Evolutionary conservation across 257 asterid species (phyloP).

Genomic region (Solanum chiquidenum): DNA sequence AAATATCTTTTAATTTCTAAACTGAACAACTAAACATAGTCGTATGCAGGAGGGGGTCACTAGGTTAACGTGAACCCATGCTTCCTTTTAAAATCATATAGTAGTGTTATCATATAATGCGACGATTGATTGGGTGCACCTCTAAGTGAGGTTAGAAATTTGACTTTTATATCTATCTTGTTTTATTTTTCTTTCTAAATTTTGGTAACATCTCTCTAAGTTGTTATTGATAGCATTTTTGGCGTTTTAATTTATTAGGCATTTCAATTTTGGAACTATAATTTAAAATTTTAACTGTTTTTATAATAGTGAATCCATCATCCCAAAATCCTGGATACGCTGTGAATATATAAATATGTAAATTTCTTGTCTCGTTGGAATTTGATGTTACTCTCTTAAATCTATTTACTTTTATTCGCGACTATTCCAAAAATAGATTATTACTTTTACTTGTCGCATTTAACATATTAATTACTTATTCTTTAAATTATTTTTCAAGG

Average conservation of each 20-base stretch:
- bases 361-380: neutral
- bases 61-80: neutral
- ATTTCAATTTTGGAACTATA: neutral
- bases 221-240: neutral
- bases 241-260: neutral
- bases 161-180: neutral
- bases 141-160: neutral
- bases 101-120: neutral
- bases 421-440: no score
- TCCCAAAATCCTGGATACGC: rapidly evolving
- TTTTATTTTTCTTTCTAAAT: no score
- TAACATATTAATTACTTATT: no score
- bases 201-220: neutral
- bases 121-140: neutral
- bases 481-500: no score
- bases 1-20: no score
- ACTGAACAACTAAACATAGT: neutral
- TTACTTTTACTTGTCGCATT: neutral
- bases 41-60: neutral
- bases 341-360: no score
- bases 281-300: neutral
- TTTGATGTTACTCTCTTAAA: neutral
- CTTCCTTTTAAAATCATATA: neutral
- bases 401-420: no score
- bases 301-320: neutral